These are phyloP conservation scores for Calonectria fujianensis DNA, from an alignment of 2,329 filamentous ascomycete species.

Conservation along the genomic window DNA sequence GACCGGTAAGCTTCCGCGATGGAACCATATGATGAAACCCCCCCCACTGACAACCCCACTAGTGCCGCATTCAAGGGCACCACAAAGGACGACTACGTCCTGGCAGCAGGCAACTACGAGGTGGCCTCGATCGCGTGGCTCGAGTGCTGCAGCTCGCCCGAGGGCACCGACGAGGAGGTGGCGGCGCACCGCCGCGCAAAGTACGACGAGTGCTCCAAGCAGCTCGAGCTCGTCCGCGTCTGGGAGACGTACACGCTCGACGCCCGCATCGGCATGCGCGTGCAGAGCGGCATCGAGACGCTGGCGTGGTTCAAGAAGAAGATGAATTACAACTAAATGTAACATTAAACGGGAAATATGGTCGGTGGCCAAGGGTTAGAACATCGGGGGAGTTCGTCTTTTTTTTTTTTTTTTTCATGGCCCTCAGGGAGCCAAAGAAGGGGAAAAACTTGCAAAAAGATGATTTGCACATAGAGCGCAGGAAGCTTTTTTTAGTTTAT, in stretches of 20 bases:
- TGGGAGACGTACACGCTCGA: constrained; percentile 86
- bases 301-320: constrained; percentile 72
- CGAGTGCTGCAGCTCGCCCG: constrained; percentile 71
- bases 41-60: constrained; percentile 26
- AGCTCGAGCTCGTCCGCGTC: constrained; percentile 79
- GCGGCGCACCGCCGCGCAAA: constrained; percentile 66
- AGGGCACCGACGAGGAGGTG: constrained; percentile 55
- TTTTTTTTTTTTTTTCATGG: neutral
- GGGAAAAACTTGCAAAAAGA: neutral
- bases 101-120: constrained; percentile 89
- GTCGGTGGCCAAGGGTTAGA: neutral
- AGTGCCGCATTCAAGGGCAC: constrained; percentile 75
- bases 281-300: constrained; percentile 81
- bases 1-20: constrained; percentile 70
- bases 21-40: too few species aligned
- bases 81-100: constrained; percentile 81
- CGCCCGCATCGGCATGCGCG: constrained; percentile 82
- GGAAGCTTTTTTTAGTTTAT: constrained; percentile 6
- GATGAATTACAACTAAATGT: constrained; percentile 59
- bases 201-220: constrained; percentile 77
- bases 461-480: constrained; percentile 41
- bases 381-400: neutral
- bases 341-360: constrained; percentile 11
- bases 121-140: constrained; percentile 88
- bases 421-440: constrained; percentile 24